Evolutionary conservation across 2,329 filamentous ascomycete species (phyloP).

Genomic region (Ramichloridium luteum): DNA sequence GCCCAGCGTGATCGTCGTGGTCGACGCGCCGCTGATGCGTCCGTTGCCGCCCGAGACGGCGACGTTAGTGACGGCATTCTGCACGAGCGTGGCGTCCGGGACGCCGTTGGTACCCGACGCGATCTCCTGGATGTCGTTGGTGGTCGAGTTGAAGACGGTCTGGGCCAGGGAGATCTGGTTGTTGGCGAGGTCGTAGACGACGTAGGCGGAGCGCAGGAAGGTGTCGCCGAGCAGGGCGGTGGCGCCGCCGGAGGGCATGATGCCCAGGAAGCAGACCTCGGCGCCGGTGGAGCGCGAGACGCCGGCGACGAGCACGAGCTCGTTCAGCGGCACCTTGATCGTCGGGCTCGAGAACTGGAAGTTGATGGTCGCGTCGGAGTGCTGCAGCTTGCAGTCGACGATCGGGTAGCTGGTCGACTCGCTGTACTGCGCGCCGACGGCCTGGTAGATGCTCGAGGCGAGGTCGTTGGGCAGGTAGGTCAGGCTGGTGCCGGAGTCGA

Average conservation of each 20-base stretch:
- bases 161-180: conserved; percentile 51
- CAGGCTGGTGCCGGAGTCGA: conserved; percentile 65
- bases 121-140: conserved; percentile 43
- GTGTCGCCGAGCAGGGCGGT: conserved; percentile 47
- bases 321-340: conserved; percentile 43
- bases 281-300: conserved; percentile 25
- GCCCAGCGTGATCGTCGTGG: conserved; percentile 9
- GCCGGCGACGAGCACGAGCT: conserved; percentile 43
- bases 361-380: conserved; percentile 38
- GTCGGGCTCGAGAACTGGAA: conserved; percentile 45
- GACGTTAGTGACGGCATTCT: conserved; percentile 38
- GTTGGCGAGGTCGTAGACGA: conserved; percentile 49
- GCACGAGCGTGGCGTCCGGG: conserved; percentile 41
- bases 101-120: conserved; percentile 36
- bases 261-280: conserved; percentile 38
- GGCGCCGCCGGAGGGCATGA: conserved; percentile 38
- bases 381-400: conserved; percentile 41
- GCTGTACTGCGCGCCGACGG: conserved; percentile 32
- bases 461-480: conserved; percentile 56
- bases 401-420: conserved; percentile 33
- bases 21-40: conserved; percentile 20
- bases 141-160: conserved; percentile 47
- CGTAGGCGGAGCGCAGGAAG: conserved; percentile 50
- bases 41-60: conserved; percentile 34
- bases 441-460: conserved; percentile 32